Evolutionary conservation across 352 stramenopile species (phyloP), one percentile per base, ranked within the genome.

Genomic region (Pythium apleroticum): DNA sequence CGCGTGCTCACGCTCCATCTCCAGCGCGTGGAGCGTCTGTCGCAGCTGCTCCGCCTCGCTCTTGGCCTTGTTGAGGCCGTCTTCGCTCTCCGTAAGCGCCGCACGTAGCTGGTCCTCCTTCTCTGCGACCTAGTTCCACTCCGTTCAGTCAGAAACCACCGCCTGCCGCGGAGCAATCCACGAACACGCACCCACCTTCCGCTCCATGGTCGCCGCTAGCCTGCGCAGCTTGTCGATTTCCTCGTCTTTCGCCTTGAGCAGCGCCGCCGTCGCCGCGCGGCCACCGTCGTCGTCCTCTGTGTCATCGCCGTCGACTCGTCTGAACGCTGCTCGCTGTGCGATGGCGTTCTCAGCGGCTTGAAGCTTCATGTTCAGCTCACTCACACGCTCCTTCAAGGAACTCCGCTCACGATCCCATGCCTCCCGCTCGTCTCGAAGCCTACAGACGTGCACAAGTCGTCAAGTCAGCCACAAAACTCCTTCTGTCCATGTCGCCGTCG

Each of bases 401-500:
- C 60, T 59, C 52, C 85, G 79, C 9, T 89, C 78, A 46, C 64
- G 65, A 46, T 92, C 80, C 71, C 76, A 83, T 6, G 63, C 57
- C 1, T 70, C 62, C 45, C 84, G 79, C 43, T 90, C 79, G 9
- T 92, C 81, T 30, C 84, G 76, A 43, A 89, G 62, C 28, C 84
- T 92, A 35, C 28, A 55, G 2, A 27, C 11, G 19, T 22, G 1
- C 43, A 35, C 17, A n/a, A 31, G n/a, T 24, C 17, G 0, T 25
- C 35, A 28, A 49, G n/a, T 22, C 20, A n/a, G 22, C 24, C 17
- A n/a, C 1, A n/a, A 25, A 12, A 17, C 8, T 11, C 8, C 33
- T 41, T 0, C 12, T 17, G 33, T 12, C 30, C 35, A 14, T 49
- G 33, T 46, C 33, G 37, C 6, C 22, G 46, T n/a, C 2, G 15